Evolutionary conservation across 1,284 basidiomycete species (phyloP), one percentile per base, ranked within the genome.

Genomic region (Neolentinus lepideus): DNA sequence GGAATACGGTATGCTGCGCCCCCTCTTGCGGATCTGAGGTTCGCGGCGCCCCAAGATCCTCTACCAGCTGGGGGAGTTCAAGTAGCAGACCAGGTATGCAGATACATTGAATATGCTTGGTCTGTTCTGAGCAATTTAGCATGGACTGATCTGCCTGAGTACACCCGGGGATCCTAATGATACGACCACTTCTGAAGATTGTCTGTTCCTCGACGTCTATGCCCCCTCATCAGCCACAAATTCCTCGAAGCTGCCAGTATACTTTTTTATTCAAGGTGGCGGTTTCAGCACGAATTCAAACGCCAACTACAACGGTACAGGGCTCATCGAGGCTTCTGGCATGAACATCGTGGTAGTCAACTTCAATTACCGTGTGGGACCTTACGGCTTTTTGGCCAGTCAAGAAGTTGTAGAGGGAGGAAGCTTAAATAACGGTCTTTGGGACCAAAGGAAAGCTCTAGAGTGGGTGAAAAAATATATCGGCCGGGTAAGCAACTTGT

Each of bases 401-500:
- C 3, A 27, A 4, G 57, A 55, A 11, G 38, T 50, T 25, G 48
- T 43, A 14, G 16, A 6, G 10, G 29, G 25, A 9, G 54, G 47
- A 4, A 38, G 52, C 2, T 43, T 57, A 2, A 59, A 59, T 27
- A 48, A 54, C n/a, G 58, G 58, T 11, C 35, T 59, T 27, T 53
- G 51, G 22, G 58, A 59, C 33, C 58, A 59, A 43, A 19, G 53
- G n/a, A 29, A 56, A 3, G 55, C 53, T 1, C n/a, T 59, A 12
- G 26, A 56, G 21, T 59, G 58, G 58, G 45, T 59, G n/a, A 52
- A 59, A 29, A 16, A 52, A 10, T 56, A 59, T 25, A 54, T 59
- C 38, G n/a, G 38, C 19, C 38, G 6, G 38, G 38, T 43, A 43
- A n/a, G 38, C 16, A 6, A 21, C 12, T 43, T 6, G 12, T 43